Evolutionary conservation across 108 stramenopile genomes (phyloP).

Genomic region (Schizochytrium sp.): DNA sequence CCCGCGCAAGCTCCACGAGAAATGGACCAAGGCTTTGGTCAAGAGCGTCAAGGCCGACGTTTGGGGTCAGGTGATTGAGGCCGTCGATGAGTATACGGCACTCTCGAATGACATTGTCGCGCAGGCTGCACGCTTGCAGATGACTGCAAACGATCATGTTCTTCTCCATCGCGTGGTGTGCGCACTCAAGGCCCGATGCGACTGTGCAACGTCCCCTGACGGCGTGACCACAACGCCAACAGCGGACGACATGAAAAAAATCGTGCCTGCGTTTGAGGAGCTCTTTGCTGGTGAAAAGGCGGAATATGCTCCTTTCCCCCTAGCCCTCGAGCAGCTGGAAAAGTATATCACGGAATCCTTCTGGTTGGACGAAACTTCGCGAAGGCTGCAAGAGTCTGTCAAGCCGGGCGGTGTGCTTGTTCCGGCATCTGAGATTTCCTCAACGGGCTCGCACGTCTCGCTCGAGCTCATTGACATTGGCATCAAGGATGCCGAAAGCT

Average conservation of each 20-base stretch:
- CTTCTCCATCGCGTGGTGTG: background rate
- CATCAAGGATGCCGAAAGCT: background rate
- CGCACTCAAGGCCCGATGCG: background rate
- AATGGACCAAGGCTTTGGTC: background rate
- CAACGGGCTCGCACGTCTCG: background rate
- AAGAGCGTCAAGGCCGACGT: background rate
- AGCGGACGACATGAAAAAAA: background rate
- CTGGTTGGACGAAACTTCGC: background rate
- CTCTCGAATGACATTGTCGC: background rate
- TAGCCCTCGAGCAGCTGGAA: background rate
- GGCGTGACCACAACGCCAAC: background rate
- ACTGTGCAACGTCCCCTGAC: background rate
- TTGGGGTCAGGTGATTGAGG: background rate
- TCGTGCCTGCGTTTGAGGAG: background rate
- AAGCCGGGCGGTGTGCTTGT: background rate
- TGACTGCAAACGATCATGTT: background rate
- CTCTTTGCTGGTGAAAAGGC: background rate
- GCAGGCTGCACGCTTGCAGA: background rate
- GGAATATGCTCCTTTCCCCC: background rate
- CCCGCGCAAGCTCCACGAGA: too few species aligned
- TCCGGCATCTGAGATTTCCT: background rate
- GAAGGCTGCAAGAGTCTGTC: background rate
- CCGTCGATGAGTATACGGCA: background rate
- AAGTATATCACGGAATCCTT: background rate
- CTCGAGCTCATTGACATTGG: background rate